Percentiles rank a stretch among this genome's conserved stretches.
Evolutionary conservation across 805 yeast species (phyloP).

Genomic region (Lachancea nothofagi): DNA sequence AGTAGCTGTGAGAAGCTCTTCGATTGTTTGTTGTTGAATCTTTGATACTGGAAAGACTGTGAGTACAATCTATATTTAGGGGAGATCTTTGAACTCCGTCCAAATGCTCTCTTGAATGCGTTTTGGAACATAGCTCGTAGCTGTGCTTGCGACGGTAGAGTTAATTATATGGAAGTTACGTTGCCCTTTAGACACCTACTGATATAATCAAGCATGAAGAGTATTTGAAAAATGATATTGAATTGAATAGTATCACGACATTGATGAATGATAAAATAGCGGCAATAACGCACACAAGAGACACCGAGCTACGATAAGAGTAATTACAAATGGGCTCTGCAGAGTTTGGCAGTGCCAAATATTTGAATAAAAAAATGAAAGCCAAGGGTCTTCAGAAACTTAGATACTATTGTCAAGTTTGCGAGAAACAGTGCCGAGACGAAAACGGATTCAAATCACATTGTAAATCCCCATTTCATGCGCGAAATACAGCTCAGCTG

Average conservation of each 20-base stretch:
- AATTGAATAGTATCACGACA: too few species aligned
- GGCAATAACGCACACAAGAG: too few species aligned
- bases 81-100: neutral
- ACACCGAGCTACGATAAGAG: too few species aligned
- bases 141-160: too few species aligned
- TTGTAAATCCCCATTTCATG: conserved; percentile 73
- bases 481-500: conserved; percentile 47
- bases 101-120: neutral
- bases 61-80: neutral
- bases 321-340: conserved; percentile 44
- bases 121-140: neutral
- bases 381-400: conserved; percentile 81
- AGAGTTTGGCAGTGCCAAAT: conserved; percentile 62
- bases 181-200: too few species aligned
- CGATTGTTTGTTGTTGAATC: conserved; percentile 19
- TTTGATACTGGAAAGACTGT: conserved; percentile 10
- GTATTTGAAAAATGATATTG: too few species aligned
- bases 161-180: too few species aligned
- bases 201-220: too few species aligned
- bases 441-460: conserved; percentile 94
- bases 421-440: conserved; percentile 91
- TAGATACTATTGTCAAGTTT: conserved; percentile 83
- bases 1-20: conserved; percentile 13
- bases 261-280: too few species aligned
- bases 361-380: conserved; percentile 69